A percentile compares a stretch with the other conserved stretches of the same genome.
Conservation (phyloP, 2,329 filamentous ascomycete species). For the Colletotrichum lupini region DNA sequence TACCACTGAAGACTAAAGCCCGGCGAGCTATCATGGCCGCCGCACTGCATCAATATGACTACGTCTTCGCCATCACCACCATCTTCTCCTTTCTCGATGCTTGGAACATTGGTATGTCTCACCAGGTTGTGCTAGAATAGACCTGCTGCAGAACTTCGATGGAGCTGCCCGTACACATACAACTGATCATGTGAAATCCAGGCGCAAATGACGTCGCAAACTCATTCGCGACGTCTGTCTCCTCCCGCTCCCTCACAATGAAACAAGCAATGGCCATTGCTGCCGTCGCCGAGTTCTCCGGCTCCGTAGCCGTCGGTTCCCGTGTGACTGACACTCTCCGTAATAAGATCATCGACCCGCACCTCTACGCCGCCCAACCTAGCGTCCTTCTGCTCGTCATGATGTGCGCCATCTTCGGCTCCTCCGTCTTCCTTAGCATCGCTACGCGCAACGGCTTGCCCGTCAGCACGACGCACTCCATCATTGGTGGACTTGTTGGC, state of each 20-base stretch:
- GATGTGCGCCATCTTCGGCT: conserved; percentile 64
- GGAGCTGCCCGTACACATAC: conserved; percentile 66
- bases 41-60: conserved; percentile 65
- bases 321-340: conserved; percentile 57
- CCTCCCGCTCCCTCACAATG: conserved; percentile 57
- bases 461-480: conserved; percentile 65
- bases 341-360: conserved; percentile 56
- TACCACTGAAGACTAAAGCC: not conserved
- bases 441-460: conserved; percentile 63
- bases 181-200: conserved; percentile 31
- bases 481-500: conserved; percentile 55
- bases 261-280: conserved; percentile 58
- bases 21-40: conserved; percentile 42
- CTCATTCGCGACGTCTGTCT: conserved; percentile 59
- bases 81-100: conserved; percentile 75
- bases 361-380: conserved; percentile 55
- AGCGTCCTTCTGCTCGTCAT: conserved; percentile 64
- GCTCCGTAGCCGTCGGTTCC: conserved; percentile 51
- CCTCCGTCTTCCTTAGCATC: conserved; percentile 62
- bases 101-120: conserved; percentile 76
- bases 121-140: conserved; percentile 56
- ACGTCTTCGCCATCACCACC: conserved; percentile 72
- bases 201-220: conserved; percentile 63
- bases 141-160: conserved; percentile 46
- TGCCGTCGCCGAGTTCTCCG: conserved; percentile 55